Conservation (phyloP, 2,329 filamentous ascomycete species). For the Neurospora crassa region DNA sequence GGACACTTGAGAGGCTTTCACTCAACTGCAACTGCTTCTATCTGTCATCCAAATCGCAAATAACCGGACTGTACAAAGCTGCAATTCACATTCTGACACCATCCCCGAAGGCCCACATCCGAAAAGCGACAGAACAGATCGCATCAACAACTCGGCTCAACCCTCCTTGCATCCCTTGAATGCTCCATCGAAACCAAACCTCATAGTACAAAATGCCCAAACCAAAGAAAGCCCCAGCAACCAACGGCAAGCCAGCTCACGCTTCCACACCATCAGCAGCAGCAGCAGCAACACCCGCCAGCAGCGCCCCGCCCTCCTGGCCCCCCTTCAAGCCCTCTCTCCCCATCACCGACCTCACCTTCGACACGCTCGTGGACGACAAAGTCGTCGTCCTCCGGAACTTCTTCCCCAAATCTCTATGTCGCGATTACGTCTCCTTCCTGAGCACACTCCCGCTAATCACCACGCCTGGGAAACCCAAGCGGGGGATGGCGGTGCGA, state of each 20-base stretch:
- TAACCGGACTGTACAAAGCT: background rate
- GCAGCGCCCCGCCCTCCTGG: slow-evolving; percentile 44
- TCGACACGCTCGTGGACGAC: slow-evolving; percentile 43
- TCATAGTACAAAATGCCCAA: background rate
- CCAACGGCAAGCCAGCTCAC: background rate
- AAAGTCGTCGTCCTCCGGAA: slow-evolving; percentile 67
- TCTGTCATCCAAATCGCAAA: too few relatives aligned
- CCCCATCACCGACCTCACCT: slow-evolving; percentile 52
- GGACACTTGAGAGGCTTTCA: too few relatives aligned
- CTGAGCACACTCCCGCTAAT: slow-evolving; percentile 58
- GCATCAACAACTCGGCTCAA: background rate
- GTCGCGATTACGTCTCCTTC: slow-evolving; percentile 67
- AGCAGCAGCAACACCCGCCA: slow-evolving; percentile 2
- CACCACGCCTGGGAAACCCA: slow-evolving; percentile 71
- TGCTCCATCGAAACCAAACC: background rate
- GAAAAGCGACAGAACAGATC: background rate
- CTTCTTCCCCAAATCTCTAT: slow-evolving; percentile 67
- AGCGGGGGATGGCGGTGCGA: slow-evolving; percentile 68
- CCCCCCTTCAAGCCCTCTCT: slow-evolving; percentile 61
- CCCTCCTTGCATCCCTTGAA: background rate
- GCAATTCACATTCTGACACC: background rate
- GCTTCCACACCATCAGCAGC: background rate
- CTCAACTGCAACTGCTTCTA: too few relatives aligned
- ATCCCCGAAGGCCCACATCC: background rate
- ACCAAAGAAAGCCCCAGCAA: slow-evolving; percentile 1